Evolutionary conservation across 78 protist genomes (phyloP).

Genomic region (Goniomonas avonlea): DNA sequence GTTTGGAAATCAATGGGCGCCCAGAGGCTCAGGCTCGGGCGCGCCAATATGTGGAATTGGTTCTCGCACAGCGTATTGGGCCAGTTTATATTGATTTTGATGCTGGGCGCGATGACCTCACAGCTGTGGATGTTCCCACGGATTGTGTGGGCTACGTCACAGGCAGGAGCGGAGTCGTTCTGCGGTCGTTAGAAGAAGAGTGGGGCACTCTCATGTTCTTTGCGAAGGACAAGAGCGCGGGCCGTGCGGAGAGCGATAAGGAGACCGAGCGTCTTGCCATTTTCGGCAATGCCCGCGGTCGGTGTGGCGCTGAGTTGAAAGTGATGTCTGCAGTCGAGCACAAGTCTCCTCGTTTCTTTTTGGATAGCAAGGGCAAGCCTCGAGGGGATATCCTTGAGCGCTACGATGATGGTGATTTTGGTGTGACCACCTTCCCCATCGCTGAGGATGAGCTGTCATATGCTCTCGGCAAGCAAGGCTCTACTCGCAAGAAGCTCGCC

Average conservation of each 20-base stretch:
- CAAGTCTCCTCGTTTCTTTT: not conserved
- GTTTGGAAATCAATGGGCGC: no score
- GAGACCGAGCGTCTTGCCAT: slow-evolving; percentile 12
- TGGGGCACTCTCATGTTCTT: slow-evolving; percentile 32
- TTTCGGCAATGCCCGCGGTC: not conserved
- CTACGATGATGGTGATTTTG: not conserved
- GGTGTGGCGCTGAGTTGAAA: slow-evolving; percentile 12
- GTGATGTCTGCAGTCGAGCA: slow-evolving; percentile 16
- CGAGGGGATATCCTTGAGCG: no score
- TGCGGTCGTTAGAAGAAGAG: slow-evolving; percentile 16
- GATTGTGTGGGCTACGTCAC: slow-evolving; percentile 23
- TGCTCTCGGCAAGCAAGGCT: slow-evolving; percentile 19
- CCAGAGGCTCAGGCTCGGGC: no score
- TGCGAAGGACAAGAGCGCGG: not conserved
- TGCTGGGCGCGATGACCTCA: not conserved
- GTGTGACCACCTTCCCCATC: not conserved
- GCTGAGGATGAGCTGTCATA: not conserved
- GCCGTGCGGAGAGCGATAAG: not conserved
- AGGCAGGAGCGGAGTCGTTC: slow-evolving; percentile 8
- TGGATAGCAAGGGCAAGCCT: no score
- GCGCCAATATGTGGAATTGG: not conserved
- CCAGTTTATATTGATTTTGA: not conserved
- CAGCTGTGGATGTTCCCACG: not conserved
- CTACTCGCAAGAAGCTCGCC: slow-evolving; percentile 22
- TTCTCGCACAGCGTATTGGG: slow-evolving; percentile 23